Conservation (phyloP, 2,329 filamentous ascomycete genomes). For the Beauveria sp. region DNA sequence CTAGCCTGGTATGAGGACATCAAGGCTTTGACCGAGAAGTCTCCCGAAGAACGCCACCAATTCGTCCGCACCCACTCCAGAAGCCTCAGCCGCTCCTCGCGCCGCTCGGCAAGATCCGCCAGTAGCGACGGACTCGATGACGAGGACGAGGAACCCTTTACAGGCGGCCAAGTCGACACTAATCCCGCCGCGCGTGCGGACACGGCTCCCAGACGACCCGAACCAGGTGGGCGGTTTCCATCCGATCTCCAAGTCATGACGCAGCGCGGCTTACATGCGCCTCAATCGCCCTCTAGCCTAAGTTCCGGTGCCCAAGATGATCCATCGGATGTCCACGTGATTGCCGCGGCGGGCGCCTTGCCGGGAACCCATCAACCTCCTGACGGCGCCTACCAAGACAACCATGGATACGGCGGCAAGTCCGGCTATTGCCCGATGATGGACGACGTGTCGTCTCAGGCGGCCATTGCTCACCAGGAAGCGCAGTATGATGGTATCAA, state of each 20-base stretch:
- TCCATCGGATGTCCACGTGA: conserved; percentile 46
- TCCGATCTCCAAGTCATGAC: conserved; percentile 82
- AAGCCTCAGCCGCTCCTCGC: conserved; percentile 62
- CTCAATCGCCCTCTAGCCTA: conserved; percentile 73
- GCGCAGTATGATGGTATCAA: conserved; percentile 50
- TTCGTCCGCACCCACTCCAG: conserved; percentile 79
- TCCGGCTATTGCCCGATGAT: conserved; percentile 39
- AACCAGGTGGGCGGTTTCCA: conserved; percentile 94
- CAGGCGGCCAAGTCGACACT: conserved; percentile 37
- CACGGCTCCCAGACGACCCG: conserved; percentile 56
- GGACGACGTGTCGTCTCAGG: conserved; percentile 42
- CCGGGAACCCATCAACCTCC: conserved; percentile 33
- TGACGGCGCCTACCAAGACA: conserved; percentile 20
- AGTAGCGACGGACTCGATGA: conserved; percentile 75
- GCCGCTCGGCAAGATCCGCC: conserved; percentile 54
- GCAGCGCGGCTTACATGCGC: conserved; percentile 70
- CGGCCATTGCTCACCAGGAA: conserved; percentile 41
- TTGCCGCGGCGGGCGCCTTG: conserved; percentile 49
- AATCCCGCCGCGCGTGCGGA: conserved; percentile 43
- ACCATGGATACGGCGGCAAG: conserved; percentile 35
- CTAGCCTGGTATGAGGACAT: conserved; percentile 95
- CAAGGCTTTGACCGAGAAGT: conserved; percentile 79
- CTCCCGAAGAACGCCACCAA: conserved; percentile 77
- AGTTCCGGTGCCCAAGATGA: conserved; percentile 53
- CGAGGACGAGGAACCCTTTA: conserved; percentile 58